Evolutionary conservation across 2,329 filamentous ascomycete species (phyloP), one percentile per base, ranked within the genome.

Genomic region (Davidsoniella australis): DNA sequence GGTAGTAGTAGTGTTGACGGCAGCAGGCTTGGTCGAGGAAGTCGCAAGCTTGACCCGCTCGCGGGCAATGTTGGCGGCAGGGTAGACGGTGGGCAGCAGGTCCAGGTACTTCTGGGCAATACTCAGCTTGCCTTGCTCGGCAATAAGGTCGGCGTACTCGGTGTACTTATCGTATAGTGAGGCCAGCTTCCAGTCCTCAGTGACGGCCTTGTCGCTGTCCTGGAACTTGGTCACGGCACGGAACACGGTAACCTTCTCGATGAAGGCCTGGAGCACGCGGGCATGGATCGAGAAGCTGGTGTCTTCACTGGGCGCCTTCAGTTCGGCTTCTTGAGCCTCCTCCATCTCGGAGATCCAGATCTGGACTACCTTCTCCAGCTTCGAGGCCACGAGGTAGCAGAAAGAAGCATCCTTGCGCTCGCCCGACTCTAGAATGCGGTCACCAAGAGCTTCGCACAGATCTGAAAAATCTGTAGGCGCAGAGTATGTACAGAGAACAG

Each of bases 181-280:
- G 37, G 79, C 75, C 53, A 98, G 77, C 67, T 94, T 95, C 89
- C 89, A 98, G 57, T 81, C 85, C 1, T 80, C 79, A 8, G 75
- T 71, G 57, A 85, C 75, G 43, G 68, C 66, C 55, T 76, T 76
- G 60, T 95, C 87, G 7, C 67, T 65, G 61, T 98, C 91, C 58
- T 83, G 69, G 68, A 95, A 98, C 60, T 89, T 87, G 54, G 87
- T 88, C 41, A 95, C 88, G 57, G 91, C 77, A 49, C 91, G 82
- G 78, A 98, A 98, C 48, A 98, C 77, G 0, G 88, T 94, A 43
- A 98, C 91, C 71, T 98, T 98, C 67, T 98, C 91, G 54, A 98
- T 94, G 60, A 98, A 89, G 56, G 84, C 81, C 64, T 96, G 91
- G 41, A 98, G 69, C 43, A 83, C 82, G 54, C 80, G 79, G 49